Conservation (phyloP, 164 flowering plant species). For the Hamamelis virginiana region DNA sequence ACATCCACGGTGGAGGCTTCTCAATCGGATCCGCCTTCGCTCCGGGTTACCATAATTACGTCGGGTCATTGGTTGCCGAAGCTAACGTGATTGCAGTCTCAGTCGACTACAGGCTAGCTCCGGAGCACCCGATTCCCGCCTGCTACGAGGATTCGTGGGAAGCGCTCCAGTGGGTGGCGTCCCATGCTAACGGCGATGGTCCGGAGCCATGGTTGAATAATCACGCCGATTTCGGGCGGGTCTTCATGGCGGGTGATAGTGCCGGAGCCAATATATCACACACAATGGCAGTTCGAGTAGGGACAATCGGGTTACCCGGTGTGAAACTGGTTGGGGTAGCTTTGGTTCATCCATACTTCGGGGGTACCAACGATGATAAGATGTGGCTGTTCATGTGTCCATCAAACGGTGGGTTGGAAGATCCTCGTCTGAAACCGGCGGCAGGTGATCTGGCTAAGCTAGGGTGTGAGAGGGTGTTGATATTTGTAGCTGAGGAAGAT, state of each 20-base stretch:
- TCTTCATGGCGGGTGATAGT: constrained; percentile 32
- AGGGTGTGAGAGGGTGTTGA: constrained; percentile 27
- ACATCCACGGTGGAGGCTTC: constrained; percentile 47
- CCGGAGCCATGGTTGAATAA: constrained; percentile 33
- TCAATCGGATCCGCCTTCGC: constrained; percentile 28
- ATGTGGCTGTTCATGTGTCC: constrained; percentile 10
- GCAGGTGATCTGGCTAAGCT: constrained; percentile 18
- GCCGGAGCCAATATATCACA: constrained; percentile 29
- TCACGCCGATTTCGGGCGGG: constrained; percentile 25
- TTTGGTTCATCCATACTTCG: constrained; percentile 29
- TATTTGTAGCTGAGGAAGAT: constrained; percentile 36
- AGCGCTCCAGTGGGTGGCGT: constrained; percentile 26
- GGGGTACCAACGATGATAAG: constrained; percentile 4
- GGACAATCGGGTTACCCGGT: constrained; percentile 1
- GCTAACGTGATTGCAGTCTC: constrained; percentile 38
- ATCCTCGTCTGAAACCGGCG: constrained; percentile 15
- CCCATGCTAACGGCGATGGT: constrained; percentile 20
- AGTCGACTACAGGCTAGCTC: constrained; percentile 36
- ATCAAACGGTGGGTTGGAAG: neutral
- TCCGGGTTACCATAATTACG: constrained; percentile 15
- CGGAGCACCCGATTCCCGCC: constrained; percentile 40
- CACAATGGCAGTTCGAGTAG: neutral
- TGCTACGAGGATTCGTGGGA: constrained; percentile 48
- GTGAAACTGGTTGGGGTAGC: constrained; percentile 1
- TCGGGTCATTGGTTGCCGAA: constrained; percentile 18